phyloP scores from a whole-genome alignment of 2,329 filamentous ascomycete genomes.

The Talaromyces islandicus region DNA sequence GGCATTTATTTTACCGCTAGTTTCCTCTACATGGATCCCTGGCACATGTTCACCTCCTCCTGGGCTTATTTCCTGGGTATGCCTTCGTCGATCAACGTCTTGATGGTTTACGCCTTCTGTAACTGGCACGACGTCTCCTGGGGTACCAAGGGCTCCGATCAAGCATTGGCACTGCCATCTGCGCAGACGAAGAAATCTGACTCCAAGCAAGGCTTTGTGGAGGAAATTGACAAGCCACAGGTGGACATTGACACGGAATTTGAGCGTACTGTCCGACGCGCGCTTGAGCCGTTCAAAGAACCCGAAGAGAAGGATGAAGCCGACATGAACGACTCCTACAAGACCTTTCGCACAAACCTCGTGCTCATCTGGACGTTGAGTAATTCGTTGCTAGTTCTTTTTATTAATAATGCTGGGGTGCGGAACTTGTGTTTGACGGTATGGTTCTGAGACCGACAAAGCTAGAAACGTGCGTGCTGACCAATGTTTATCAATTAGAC shows the following conservation, averaged over 20 bases:
- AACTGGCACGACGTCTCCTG: constrained; percentile 99
- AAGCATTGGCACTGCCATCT: constrained; percentile 85
- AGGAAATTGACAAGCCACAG: constrained; percentile 94
- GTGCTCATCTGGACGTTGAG: no score
- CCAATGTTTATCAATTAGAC: no score
- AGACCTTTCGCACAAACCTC: no score
- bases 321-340: no score
- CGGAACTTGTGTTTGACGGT: no score
- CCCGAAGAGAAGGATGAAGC: no score
- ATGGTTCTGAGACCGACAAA: no score
- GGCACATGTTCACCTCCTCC: constrained; percentile 99
- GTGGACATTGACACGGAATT: constrained; percentile 98
- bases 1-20: constrained; percentile 95
- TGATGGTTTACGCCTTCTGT: constrained; percentile 98
- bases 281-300: no score
- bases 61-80: constrained; percentile 85
- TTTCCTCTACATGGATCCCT: constrained; percentile 95
- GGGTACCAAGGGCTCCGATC: constrained; percentile 99
- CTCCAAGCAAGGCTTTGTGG: no score
- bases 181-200: constrained; percentile 75
- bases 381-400: no score
- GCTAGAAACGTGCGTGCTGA: no score
- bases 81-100: constrained; percentile 97
- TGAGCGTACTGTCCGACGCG: constrained; percentile 67
- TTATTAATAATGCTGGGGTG: no score